Base-by-base conservation (phyloP, 352 stramenopile species). In the Globisporangium alternatum region DNA sequence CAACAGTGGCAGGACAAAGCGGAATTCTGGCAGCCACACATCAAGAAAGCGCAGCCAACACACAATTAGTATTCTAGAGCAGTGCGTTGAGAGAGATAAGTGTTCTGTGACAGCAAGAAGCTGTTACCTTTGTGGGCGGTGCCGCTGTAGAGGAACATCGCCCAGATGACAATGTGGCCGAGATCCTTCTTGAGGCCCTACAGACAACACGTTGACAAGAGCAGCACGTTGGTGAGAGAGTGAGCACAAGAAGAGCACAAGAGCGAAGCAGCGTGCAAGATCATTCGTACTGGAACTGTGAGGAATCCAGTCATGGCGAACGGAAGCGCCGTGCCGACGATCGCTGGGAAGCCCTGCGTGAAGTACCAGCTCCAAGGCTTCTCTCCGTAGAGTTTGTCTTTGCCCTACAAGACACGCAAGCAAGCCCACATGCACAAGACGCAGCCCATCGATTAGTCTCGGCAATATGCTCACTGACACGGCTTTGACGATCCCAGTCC, bases 301-400 rank as follows among this genome's bases (percentile, higher is more conserved):
- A 89, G 66, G 52, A 87, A 83, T 3, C 86, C 88, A 52, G 76
- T 72, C 52, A 86, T 75, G 13, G 67, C 64, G 54, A 83, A 48
- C 62, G 72, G 65, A 73, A 86, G 58, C 58, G 73, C 47, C 8
- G 83, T 84, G 15, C 85, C 85, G 10, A 87, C 75, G 66, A 92
- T 86, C 19, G 88, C 76, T 0, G 88, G 86, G 37, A 89, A 93
- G 0, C 83, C 86, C 57, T 93, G 81, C 3, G 77, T 71, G 59
- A 96, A 87, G 71, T 96, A 96, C 88, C 88, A 96, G 33, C 75
- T 80, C 77, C 82, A 95, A 0, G 81, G 75, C 25, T 96, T 88
- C 17, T 80, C 78, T 9, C 88, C 88, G 43, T 95, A 96, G 7
- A 95, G 64, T 31, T 80, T 80, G 58, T 91, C 83, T 62, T 95